These are phyloP conservation scores for Paramecium bursaria DNA, from an alignment of 73 alveolate species.

Conservation along the genomic window DNA sequence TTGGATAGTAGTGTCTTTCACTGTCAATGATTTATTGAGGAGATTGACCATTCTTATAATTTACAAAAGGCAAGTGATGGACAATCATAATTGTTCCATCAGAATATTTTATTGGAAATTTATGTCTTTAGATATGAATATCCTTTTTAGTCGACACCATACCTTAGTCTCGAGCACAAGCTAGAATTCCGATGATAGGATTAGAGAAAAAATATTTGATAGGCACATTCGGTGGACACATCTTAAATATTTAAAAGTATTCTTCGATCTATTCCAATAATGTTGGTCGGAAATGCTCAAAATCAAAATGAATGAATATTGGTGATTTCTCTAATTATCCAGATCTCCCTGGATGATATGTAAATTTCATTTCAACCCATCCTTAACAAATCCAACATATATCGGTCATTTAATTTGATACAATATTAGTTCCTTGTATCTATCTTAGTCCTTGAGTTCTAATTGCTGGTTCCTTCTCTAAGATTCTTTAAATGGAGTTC, in stretches of 20 bases:
- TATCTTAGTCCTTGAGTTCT: not conserved
- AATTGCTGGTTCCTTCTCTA: not conserved
- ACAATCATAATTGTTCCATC: constrained; percentile 48
- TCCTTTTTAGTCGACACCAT: not conserved
- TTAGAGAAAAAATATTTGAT: constrained; percentile 75
- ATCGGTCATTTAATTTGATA: no score
- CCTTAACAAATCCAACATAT: constrained; percentile 97
- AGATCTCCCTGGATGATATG: constrained; percentile 76
- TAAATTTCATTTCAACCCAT: constrained; percentile 92
- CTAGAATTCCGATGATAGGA: constrained; percentile 37
- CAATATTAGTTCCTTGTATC: no score
- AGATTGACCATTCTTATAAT: constrained; percentile 48
- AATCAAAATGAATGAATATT: constrained; percentile 78
- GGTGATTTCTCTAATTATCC: constrained; percentile 74
- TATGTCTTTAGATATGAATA: not conserved
- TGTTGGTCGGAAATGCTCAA: constrained; percentile 81
- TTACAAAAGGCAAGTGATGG: constrained; percentile 14
- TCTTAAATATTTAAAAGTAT: constrained; percentile 76
- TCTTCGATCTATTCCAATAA: constrained; percentile 60
- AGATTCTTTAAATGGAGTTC: not conserved
- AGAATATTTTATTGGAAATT: not conserved
- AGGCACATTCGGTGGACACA: constrained; percentile 84
- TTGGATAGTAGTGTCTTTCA: constrained; percentile 47
- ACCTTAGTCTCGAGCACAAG: constrained; percentile 10
- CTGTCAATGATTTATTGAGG: constrained; percentile 59